phyloP scores from a whole-genome alignment of 140 eudicot genomes.

The Flaveria floridana region DNA sequence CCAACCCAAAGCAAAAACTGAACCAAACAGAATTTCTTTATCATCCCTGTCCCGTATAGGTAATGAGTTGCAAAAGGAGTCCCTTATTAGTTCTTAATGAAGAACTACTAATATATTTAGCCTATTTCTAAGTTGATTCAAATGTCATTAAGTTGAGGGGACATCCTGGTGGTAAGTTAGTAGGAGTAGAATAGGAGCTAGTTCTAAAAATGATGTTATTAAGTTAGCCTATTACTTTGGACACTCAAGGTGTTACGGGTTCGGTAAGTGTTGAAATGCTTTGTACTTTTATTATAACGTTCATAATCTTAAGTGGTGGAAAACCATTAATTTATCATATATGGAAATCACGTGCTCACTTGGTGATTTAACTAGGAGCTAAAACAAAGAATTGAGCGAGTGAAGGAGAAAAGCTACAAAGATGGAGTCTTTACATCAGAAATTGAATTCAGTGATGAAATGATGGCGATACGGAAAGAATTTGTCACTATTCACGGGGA shows the following conservation, averaged over 20 bases:
- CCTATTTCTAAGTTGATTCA: neutral
- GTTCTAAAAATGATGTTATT: neutral
- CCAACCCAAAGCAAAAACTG: no score
- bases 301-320: neutral
- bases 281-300: neutral
- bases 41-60: neutral
- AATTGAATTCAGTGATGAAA: constrained; percentile 74
- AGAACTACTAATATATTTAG: neutral
- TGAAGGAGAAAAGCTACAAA: constrained; percentile 56
- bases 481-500: constrained; percentile 91
- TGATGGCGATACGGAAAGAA: constrained; percentile 84
- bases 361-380: constrained; percentile 52
- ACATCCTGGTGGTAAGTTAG: no score
- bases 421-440: constrained; percentile 62
- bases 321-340: neutral
- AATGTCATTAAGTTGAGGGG: neutral
- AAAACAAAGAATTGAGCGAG: constrained; percentile 74
- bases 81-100: neutral
- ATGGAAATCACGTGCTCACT: constrained; percentile 8
- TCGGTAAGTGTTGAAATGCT: neutral
- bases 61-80: neutral
- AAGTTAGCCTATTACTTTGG: neutral
- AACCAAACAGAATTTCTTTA: neutral
- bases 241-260: neutral
- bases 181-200: no score